Base-by-base conservation (phyloP, 1,139 yeast genomes). In the Blastobotrys capitulatus region DNA sequence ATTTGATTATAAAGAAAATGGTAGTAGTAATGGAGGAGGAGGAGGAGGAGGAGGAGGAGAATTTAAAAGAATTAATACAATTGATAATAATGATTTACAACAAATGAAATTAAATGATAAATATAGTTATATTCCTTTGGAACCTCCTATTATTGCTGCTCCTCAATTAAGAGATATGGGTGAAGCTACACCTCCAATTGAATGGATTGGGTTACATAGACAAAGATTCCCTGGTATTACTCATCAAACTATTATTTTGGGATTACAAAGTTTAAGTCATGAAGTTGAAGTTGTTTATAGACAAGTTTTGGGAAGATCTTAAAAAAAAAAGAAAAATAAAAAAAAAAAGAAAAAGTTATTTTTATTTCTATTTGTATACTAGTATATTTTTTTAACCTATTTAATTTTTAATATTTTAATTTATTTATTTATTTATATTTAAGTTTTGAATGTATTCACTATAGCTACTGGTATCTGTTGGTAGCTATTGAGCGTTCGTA, bases 161-260 rank as follows among this genome's bases (percentile, higher is more conserved):
- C 97, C 97, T 1, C 94, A 84, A 59, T 72, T 92, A 58, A 81
- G 82, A 60, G 97, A 92, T 62, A 74, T 92, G 61, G 97, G 97
- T 29, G 92, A 86, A 67, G 97, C 97, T 1, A 92, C 98, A 0
- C 98, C 98, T 1, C 97, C 98, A 2, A 71, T 92, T 54, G 97
- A 92, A 65, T 92, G 98, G 98, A 86, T 92, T 70, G 98, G 98
- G 0, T 74, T 92, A 31, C 94, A 92, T 64, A 75, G 97, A 57
- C 79, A 83, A 58, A 80, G 82, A 57, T 80, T 92, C 57, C 98
- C 98, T 0, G 82, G 85, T 45, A 75, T 86, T 49, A 85, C 96
- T 0, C 97, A 92, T 62, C 92, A 87, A 63, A 70, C 79, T 53
- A 81, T 83, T 0, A 85, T 89, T 51, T 79, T 85, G 19, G 78